phyloP scores from a whole-genome alignment of 169 alveolate genomes.

The Plasmodium yoelii region DNA sequence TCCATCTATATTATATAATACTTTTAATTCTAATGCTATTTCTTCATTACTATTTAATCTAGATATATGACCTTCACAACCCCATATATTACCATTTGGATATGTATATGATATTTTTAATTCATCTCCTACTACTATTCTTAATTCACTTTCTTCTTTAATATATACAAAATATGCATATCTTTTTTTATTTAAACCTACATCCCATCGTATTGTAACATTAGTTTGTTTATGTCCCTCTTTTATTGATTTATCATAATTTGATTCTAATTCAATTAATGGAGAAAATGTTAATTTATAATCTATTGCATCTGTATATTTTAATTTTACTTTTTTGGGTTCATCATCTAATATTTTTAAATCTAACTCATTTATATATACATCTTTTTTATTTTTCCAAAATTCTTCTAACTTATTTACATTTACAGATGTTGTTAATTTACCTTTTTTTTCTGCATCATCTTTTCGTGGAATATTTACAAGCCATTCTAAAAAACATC shows the following conservation, averaged over 20 bases:
- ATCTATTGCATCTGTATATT: constrained; percentile 80
- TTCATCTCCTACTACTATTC: constrained; percentile 93
- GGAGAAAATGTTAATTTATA: constrained; percentile 88
- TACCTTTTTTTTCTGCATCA: constrained; percentile 81
- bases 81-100: constrained; percentile 83
- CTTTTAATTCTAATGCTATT: constrained; percentile 87
- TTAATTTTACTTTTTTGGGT: constrained; percentile 35
- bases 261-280: constrained; percentile 94
- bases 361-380: constrained; percentile 77
- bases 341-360: constrained; percentile 74
- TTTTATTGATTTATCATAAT: constrained; percentile 92
- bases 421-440: constrained; percentile 57
- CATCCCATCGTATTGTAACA: constrained; percentile 87
- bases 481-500: constrained; percentile 85
- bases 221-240: constrained; percentile 91
- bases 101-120: constrained; percentile 83
- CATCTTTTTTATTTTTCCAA: constrained; percentile 79
- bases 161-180: constrained; percentile 92
- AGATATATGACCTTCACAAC: constrained; percentile 87
- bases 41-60: constrained; percentile 86
- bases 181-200: constrained; percentile 86
- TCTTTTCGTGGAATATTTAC: constrained; percentile 84
- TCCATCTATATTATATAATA: constrained; percentile 80
- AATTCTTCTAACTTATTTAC: constrained; percentile 77
- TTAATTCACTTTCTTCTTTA: constrained; percentile 90